A percentile compares a stretch with the other conserved stretches of the same genome.
phyloP scores from a whole-genome alignment of 2,329 filamentous ascomycete species.

The Aureobasidium sp. region DNA sequence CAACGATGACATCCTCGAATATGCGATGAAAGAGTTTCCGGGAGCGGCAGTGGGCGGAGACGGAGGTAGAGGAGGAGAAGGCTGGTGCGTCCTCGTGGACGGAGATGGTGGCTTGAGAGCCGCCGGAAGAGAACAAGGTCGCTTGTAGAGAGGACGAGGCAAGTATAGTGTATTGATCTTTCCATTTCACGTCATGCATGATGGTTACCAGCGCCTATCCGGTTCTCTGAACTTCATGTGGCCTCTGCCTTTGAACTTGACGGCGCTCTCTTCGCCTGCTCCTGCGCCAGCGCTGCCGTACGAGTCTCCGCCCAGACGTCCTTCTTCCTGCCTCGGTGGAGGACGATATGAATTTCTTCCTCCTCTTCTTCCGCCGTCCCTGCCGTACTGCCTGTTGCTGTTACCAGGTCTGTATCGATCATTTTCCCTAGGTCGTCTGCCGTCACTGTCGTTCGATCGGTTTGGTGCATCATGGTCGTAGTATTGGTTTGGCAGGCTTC shows the following conservation, averaged over 20 bases:
- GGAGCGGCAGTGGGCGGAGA: conserved; percentile 62
- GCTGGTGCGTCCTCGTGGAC: conserved; percentile 84
- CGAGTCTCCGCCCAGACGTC: conserved; percentile 31
- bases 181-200: neutral
- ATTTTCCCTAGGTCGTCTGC: conserved; percentile 24
- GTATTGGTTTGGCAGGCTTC: conserved; percentile 35
- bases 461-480: conserved; percentile 20
- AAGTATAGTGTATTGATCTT: neutral
- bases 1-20: conserved; percentile 66
- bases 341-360: conserved; percentile 25
- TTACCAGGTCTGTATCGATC: conserved; percentile 12
- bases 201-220: conserved; percentile 15
- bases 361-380: conserved; percentile 22
- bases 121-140: conserved; percentile 43
- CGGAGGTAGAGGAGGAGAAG: conserved; percentile 61
- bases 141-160: neutral
- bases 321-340: conserved; percentile 31
- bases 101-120: conserved; percentile 59
- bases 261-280: conserved; percentile 24
- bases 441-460: conserved; percentile 15
- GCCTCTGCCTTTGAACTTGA: conserved; percentile 36
- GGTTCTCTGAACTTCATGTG: conserved; percentile 34
- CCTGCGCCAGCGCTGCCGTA: conserved; percentile 20
- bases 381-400: conserved; percentile 11
- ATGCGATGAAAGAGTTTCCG: conserved; percentile 59